Conservation (phyloP, 306 rosid species). For the Vicia faba region DNA sequence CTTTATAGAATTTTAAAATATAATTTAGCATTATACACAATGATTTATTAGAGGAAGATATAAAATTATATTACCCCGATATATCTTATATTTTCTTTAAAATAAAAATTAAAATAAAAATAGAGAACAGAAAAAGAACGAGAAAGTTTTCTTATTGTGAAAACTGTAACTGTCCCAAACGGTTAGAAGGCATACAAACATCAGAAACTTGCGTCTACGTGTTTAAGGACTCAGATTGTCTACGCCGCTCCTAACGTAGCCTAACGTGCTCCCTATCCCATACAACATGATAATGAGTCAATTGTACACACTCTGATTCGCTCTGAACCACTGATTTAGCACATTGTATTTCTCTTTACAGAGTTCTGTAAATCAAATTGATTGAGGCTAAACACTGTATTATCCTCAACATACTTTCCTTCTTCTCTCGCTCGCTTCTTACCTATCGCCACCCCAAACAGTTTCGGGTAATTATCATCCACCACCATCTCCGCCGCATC, state of each 20-base stretch:
- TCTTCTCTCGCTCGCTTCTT: slow-evolving; percentile 61
- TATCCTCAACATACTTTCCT: slow-evolving; percentile 39
- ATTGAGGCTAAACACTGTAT: slow-evolving; percentile 51
- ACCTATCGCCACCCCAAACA: slow-evolving; percentile 69
- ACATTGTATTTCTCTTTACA: slow-evolving; percentile 44
- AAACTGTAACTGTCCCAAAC: too few relatives aligned
- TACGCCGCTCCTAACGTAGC: slow-evolving; percentile 31
- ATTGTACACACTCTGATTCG: slow-evolving; percentile 61
- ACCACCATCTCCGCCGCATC: neutral
- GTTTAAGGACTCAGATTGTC: slow-evolving; percentile 35
- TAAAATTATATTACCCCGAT: too few relatives aligned
- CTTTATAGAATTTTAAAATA: too few relatives aligned
- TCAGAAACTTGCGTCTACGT: slow-evolving; percentile 11
- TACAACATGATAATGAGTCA: slow-evolving; percentile 16
- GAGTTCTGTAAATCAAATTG: slow-evolving; percentile 41
- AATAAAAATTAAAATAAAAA: too few relatives aligned
- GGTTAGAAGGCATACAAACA: too few relatives aligned
- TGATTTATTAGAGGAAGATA: too few relatives aligned
- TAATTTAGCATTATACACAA: too few relatives aligned
- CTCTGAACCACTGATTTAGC: slow-evolving; percentile 52
- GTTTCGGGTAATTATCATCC: slow-evolving; percentile 43
- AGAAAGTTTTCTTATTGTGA: too few relatives aligned
- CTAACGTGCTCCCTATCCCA: slow-evolving; percentile 7
- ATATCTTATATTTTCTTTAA: too few relatives aligned
- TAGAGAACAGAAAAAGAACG: too few relatives aligned